Evolutionary conservation across 441 rosid genomes (phyloP), one percentile per base, ranked within the genome.

Genomic region (Croton setiger): DNA sequence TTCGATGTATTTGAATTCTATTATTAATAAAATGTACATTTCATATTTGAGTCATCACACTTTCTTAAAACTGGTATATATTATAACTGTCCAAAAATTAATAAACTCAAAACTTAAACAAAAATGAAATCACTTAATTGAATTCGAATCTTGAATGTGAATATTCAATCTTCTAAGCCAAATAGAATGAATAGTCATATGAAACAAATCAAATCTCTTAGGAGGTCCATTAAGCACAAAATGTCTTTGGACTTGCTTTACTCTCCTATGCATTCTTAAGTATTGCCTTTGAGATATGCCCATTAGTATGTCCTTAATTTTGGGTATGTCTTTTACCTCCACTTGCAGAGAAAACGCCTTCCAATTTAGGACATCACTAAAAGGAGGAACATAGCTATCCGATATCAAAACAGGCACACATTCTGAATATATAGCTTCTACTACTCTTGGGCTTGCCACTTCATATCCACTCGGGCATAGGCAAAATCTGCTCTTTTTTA

Each of bases 381-480:
- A 88, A 0, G 97, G 97, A 43, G 88, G 82, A 9, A 89, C 91
- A 20, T 86, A 91, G 67, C 74, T 57, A 39, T 84, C 82, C 0
- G 97, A 93, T 63, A 93, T 75, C 41, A 93, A 77, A 10, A 93
- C 94, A 5, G 98, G 97, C 7, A 89, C 84, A 35, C 98, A 93
- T 57, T 84, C 94, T 0, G 97, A 69, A 69, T 86, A 89, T 5
- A 91, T 86, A 20, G 98, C 86, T 81, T 93, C 98, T 5, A 78
- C 92, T 7, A 88, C 68, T 68, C 97, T 78, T 18, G 98, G 98
- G 69, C 98, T 93, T 21, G 97, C 98, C 35, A 93, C 98, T 59
- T 93, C 98, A 2, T 86, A 73, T 11, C 98, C 97, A 63, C 98
- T 93, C 4, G 98, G 98, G 72, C 98, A 89, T 23, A 91, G 70